Evolutionary conservation across 805 yeast genomes (phyloP), one percentile per base, ranked within the genome.

Genomic region (Spathaspora boniae): DNA sequence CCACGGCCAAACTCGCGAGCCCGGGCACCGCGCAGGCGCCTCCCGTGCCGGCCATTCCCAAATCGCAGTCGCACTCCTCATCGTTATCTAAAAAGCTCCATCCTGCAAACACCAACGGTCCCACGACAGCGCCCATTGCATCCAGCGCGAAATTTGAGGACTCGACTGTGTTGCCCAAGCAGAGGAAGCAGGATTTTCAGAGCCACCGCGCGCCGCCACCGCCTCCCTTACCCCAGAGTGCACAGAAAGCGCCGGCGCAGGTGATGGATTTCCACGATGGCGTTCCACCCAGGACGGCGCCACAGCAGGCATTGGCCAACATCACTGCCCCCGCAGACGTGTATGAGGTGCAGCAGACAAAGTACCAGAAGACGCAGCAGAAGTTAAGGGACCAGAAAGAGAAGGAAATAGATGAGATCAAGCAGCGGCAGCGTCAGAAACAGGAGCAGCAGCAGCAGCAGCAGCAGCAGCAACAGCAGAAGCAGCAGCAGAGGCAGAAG

Each of bases 201-300:
- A 37, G 60, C 5, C 70, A 62, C 37, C 45, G 70, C 33, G 62
- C 70, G 4, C 67, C 72, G 16, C 72, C 72, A 5, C 70, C 72
- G 16, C 71, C 72, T 3, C 71, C 64, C 11, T 60, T 62, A 4
- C 59, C 61, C 9, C 60, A 60, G 3, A 12, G 30, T 22, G 33
- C 30, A 20, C 20, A 16, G 9, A 16, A 32, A 17, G 30, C 40
- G 26, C 24, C 29, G 17, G 36, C 29, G 30, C 38, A 29, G 21
- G 22, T 11, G 21, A 24, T 12, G 54, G 46, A 17, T 30, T 14
- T 11, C 12, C 28, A 56, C 19, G 53, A 56, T 12, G 53, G 25
- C 18, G 31, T 23, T 11, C 26, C 63, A 38, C 65, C 56, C 28
- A 62, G 62, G 12, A 26, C 37, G 17, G 33, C 37, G 19, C 26